phyloP scores from a whole-genome alignment of 208 protist species.

The Crithidia bombi region DNA sequence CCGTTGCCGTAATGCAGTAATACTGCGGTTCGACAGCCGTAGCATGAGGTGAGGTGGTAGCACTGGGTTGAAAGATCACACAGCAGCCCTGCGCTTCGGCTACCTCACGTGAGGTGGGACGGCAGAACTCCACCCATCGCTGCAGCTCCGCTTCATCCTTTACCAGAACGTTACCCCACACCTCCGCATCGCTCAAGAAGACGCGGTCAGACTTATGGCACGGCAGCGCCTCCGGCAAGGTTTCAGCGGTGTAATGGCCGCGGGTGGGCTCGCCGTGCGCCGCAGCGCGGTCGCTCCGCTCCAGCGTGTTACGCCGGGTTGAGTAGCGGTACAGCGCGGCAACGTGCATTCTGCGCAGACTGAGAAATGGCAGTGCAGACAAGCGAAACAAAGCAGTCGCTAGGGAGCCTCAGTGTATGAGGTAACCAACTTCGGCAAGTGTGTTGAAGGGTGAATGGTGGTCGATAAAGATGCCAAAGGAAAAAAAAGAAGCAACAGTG shows the following conservation, averaged over 20 bases:
- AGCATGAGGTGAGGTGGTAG: background rate
- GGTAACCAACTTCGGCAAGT: too few species aligned
- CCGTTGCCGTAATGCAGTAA: conserved; percentile 1
- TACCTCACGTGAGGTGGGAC: background rate
- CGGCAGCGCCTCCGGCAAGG: conserved; percentile 8
- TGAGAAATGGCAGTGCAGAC: too few species aligned
- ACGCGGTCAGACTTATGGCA: background rate
- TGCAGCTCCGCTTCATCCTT: conserved; percentile 1
- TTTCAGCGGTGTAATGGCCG: background rate
- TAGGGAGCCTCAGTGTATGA: too few species aligned
- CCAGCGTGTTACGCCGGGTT: background rate
- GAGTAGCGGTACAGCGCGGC: conserved; percentile 6
- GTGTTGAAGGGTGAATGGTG: too few species aligned
- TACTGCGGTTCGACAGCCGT: background rate
- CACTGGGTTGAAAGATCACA: background rate
- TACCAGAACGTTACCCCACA: conserved; percentile 8
- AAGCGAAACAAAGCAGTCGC: too few species aligned
- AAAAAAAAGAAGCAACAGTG: too few species aligned
- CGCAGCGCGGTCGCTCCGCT: background rate
- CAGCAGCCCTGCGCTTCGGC: background rate
- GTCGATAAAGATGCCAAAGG: too few species aligned
- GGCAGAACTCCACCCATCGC: background rate
- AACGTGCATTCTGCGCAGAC: background rate
- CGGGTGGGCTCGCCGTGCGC: background rate
- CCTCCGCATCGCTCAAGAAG: background rate